These are phyloP conservation scores for Lachancea quebecensis DNA, from an alignment of 805 yeast genomes.

Conservation along the genomic window DNA sequence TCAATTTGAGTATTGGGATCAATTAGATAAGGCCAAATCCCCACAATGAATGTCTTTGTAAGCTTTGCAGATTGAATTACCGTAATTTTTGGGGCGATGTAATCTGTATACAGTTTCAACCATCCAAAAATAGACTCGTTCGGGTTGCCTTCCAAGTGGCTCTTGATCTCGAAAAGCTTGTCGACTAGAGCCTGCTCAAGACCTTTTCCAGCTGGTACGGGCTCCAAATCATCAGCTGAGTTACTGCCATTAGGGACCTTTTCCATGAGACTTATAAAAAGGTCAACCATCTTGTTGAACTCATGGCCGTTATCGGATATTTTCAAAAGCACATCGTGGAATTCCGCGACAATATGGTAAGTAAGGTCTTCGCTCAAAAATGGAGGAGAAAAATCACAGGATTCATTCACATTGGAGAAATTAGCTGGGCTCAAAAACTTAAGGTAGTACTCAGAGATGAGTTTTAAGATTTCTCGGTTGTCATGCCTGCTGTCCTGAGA, in stretches of 20 bases:
- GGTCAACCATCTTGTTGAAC: conserved; percentile 31
- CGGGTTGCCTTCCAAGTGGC: conserved; percentile 10
- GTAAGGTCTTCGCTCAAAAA: conserved; percentile 40
- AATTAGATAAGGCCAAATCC: conserved; percentile 50
- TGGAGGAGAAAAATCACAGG: conserved; percentile 30
- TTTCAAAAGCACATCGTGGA: conserved; percentile 23
- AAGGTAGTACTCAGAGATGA: conserved; percentile 33
- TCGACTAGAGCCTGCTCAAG: neutral
- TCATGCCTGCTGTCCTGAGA: conserved; percentile 10
- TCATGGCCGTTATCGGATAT: conserved; percentile 16
- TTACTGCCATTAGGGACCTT: conserved; percentile 36
- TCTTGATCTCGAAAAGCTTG: conserved; percentile 17
- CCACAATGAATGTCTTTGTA: conserved; percentile 28
- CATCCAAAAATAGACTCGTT: conserved; percentile 22
- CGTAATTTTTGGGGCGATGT: conserved; percentile 23
- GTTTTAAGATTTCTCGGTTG: conserved; percentile 19
- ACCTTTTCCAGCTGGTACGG: too few species aligned
- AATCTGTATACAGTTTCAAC: conserved; percentile 27
- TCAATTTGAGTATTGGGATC: conserved; percentile 58
- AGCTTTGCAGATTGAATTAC: conserved; percentile 20
- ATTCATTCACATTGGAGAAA: conserved; percentile 8
- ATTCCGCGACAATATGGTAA: conserved; percentile 32
- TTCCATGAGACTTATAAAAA: conserved; percentile 35
- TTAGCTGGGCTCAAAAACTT: conserved; percentile 15
- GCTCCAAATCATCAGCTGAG: neutral